These are phyloP conservation scores for Fusarium duplospermum DNA, from an alignment of 2,329 filamentous ascomycete genomes.

Conservation along the genomic window DNA sequence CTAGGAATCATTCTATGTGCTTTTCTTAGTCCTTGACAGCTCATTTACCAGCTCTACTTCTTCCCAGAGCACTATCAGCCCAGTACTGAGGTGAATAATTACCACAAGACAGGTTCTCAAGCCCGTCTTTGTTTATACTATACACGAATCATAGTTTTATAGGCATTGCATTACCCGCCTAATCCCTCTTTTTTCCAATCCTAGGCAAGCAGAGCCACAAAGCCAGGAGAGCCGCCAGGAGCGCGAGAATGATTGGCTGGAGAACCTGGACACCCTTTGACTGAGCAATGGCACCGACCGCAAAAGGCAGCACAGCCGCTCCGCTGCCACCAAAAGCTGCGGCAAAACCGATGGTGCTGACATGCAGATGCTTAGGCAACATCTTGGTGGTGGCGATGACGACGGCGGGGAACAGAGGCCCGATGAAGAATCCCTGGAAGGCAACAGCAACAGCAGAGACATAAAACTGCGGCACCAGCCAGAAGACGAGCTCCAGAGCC, in stretches of 20 bases:
- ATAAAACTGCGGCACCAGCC: slow-evolving; percentile 83
- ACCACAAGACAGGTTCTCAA: too few species aligned
- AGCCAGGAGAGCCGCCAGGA: slow-evolving; percentile 57
- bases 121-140: neutral
- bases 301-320: slow-evolving; percentile 74
- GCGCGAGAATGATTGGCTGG: slow-evolving; percentile 66
- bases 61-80: too few species aligned
- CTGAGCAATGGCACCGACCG: slow-evolving; percentile 74
- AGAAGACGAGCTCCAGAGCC: slow-evolving; percentile 78
- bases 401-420: slow-evolving; percentile 80
- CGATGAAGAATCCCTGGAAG: slow-evolving; percentile 82
- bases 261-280: slow-evolving; percentile 65
- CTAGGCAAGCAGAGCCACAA: slow-evolving; percentile 61
- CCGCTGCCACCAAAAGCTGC: slow-evolving; percentile 81
- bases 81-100: too few species aligned
- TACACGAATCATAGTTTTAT: neutral
- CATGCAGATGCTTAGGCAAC: slow-evolving; percentile 79
- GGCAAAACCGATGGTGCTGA: slow-evolving; percentile 81
- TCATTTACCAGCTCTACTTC: neutral
- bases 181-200: slow-evolving; percentile 55
- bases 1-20: neutral
- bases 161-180: neutral
- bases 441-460: slow-evolving; percentile 78
- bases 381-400: slow-evolving; percentile 77
- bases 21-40: neutral